Base-by-base conservation (phyloP, 2,329 filamentous ascomycete genomes). In the Hortaea werneckii region DNA sequence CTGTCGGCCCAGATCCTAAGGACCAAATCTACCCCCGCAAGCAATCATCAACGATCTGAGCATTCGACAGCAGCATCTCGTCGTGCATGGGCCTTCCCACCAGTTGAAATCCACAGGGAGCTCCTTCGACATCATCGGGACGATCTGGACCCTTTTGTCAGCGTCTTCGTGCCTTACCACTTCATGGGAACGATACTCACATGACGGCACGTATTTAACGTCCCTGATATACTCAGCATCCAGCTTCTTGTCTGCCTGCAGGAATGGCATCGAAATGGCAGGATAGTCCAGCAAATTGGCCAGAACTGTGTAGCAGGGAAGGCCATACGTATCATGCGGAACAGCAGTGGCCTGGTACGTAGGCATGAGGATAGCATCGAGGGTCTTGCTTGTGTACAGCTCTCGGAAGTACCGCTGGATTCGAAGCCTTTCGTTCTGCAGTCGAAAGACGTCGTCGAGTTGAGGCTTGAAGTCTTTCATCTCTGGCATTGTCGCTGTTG, bases 291-390 rank as follows among this genome's bases (percentile, higher is more conserved):
- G 43, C 37, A 47, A 8, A 46, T 79, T 80, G 57, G 68, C 68
- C 29, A 78, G 49, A 12, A 69, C 55, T 0, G 76, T 78, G 43
- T 74, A 76, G 0, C 65, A 58, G 1, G 69, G 62, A 0, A 65
- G 28, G 0, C 71, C 68, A 56, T 71, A 79, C 0, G 63, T 67
- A 55, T 79, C 76, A 54, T 78, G 73, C 12, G 61, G 63, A 0
- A 73, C 68, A 0, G 77, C 75, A 0, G 74, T 76, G 9, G 62
- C 40, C 9, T 41, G 27, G 12, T 43, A 43, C 68, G 51, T 74
- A 71, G 5, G 74, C 69, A 3, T 67, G 66, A 3, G 72, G 67
- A 79, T 57, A 0, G 69, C 70, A 58, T 79, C 76, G 4, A 79
- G 58, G 6, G 63, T 55, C 12, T 74, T 56, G 12, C 68, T 57